phyloP scores from a whole-genome alignment of 371 early-diverging fungal genomes.

The Rhizopus sp. region DNA sequence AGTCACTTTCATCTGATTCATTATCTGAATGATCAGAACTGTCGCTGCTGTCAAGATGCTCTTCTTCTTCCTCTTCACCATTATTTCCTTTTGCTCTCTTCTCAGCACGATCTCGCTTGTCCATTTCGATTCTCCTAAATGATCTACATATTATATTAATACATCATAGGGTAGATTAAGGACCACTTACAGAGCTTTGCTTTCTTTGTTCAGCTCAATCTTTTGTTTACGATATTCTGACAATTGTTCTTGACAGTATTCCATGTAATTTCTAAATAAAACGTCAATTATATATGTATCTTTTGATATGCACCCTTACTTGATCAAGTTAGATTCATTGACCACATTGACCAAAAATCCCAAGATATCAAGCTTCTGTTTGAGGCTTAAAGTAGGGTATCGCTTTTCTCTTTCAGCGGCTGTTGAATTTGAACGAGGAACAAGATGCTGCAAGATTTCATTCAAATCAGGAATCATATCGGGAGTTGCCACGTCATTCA shows the following conservation, averaged over 20 bases:
- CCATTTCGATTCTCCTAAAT: slow-evolving; percentile 30
- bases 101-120: slow-evolving; percentile 31
- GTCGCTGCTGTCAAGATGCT: slow-evolving; percentile 15
- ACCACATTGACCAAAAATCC: slow-evolving; percentile 42
- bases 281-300: background rate
- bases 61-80: slow-evolving; percentile 26
- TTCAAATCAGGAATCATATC: slow-evolving; percentile 42
- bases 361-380: slow-evolving; percentile 45
- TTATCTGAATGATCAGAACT: slow-evolving; percentile 13
- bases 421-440: slow-evolving; percentile 36
- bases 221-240: slow-evolving; percentile 62
- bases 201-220: slow-evolving; percentile 68
- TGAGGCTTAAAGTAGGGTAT: slow-evolving; percentile 37
- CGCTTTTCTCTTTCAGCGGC: slow-evolving; percentile 47
- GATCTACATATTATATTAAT: slow-evolving; percentile 15
- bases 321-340: slow-evolving; percentile 46
- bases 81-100: slow-evolving; percentile 23
- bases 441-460: slow-evolving; percentile 37
- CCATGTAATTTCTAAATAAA: slow-evolving; percentile 59
- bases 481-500: slow-evolving; percentile 51
- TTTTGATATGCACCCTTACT: slow-evolving; percentile 22
- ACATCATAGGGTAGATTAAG: background rate
- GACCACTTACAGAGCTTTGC: slow-evolving; percentile 43
- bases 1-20: slow-evolving; percentile 29
- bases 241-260: slow-evolving; percentile 59